Evolutionary conservation across 164 flowering plant species (phyloP).

Genomic region (Echeveria elegans): DNA sequence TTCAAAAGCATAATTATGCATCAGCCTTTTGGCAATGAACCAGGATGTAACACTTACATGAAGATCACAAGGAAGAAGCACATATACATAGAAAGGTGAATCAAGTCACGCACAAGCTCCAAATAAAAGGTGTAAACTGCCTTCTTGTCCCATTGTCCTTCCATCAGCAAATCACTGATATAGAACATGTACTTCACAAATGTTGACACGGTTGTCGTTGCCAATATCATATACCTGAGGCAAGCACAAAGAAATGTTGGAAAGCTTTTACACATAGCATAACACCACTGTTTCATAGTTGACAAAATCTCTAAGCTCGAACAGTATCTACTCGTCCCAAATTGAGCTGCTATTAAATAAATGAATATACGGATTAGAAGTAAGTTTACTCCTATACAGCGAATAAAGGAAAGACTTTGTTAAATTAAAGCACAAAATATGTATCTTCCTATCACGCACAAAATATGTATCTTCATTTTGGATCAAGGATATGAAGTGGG

Average conservation of each 20-base stretch:
- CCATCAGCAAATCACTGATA: slow-evolving; percentile 96
- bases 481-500: background rate
- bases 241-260: background rate
- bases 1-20: background rate
- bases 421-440: background rate
- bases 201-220: slow-evolving; percentile 81
- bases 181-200: slow-evolving; percentile 88
- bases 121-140: slow-evolving; percentile 92
- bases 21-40: slow-evolving; percentile 1
- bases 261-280: background rate
- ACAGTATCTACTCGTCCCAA: background rate
- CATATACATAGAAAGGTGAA: slow-evolving; percentile 92
- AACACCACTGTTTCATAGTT: background rate
- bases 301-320: background rate
- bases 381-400: no score
- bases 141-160: slow-evolving; percentile 98
- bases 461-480: no score
- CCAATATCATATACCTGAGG: slow-evolving; percentile 90
- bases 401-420: background rate
- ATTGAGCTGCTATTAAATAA: background rate
- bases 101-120: slow-evolving; percentile 92
- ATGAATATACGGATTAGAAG: background rate
- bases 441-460: no score
- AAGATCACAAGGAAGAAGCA: slow-evolving; percentile 94
- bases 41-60: slow-evolving; percentile 54